phyloP scores from a whole-genome alignment of 1,139 yeast genomes.

The Lodderomyces theae region DNA sequence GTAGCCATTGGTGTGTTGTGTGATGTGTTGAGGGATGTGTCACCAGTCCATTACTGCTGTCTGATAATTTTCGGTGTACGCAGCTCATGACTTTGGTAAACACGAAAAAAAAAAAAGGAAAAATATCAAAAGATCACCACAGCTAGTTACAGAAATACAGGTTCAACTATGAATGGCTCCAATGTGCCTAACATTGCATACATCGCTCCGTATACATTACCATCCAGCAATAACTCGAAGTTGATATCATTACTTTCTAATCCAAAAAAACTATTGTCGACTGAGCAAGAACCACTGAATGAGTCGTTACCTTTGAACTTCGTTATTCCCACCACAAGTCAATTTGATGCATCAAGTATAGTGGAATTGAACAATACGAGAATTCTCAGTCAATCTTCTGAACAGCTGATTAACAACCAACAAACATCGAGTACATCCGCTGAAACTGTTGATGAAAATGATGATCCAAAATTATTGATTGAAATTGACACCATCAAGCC shows the following conservation, averaged over 20 bases:
- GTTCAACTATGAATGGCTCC: not conserved
- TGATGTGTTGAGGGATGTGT: not conserved
- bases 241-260: constrained; percentile 16
- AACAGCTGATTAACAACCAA: constrained; percentile 2
- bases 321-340: constrained; percentile 22
- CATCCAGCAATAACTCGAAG: constrained; percentile 15
- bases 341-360: constrained; percentile 23
- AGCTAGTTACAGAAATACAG: too few species aligned
- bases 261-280: not conserved
- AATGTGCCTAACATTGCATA: constrained; percentile 4
- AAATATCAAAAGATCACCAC: constrained; percentile 1
- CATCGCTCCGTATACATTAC: constrained; percentile 18
- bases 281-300: not conserved
- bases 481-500: constrained; percentile 31
- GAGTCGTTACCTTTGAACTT: constrained; percentile 7
- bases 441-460: constrained; percentile 15
- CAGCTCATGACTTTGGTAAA: not conserved
- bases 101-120: not conserved
- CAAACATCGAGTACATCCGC: constrained; percentile 1
- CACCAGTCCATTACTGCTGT: not conserved
- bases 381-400: constrained; percentile 14
- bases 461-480: constrained; percentile 16
- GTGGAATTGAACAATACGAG: constrained; percentile 24
- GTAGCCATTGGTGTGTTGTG: not conserved
- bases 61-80: not conserved